Percentiles rank a stretch among this genome's conserved stretches.
phyloP scores from a whole-genome alignment of 805 yeast genomes.

The Priceomyces haplophilus region DNA sequence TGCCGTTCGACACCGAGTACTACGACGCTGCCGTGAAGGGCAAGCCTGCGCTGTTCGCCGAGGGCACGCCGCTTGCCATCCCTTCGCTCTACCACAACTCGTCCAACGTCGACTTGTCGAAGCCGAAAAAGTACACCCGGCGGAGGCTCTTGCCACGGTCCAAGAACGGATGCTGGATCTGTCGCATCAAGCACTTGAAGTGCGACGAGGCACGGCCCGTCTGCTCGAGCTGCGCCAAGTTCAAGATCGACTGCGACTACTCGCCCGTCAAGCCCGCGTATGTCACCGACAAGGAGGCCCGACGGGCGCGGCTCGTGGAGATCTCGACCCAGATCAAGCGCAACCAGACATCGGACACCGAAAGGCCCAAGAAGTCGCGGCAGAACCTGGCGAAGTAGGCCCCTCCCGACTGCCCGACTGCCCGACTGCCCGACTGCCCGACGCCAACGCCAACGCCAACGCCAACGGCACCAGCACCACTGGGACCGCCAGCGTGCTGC shows the following conservation, averaged over 20 bases:
- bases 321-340: slow-evolving; percentile 28
- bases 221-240: slow-evolving; percentile 36
- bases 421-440: no score
- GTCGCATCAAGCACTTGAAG: slow-evolving; percentile 44
- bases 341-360: slow-evolving; percentile 11
- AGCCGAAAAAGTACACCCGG: slow-evolving; percentile 36
- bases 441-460: no score
- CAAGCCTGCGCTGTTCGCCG: slow-evolving; percentile 4
- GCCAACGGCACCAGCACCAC: no score
- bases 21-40: slow-evolving; percentile 5
- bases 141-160: slow-evolving; percentile 40
- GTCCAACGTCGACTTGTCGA: slow-evolving; percentile 4
- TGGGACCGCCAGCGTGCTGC: no score
- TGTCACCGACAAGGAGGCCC: slow-evolving; percentile 31
- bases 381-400: neutral
- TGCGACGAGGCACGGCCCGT: slow-evolving; percentile 41
- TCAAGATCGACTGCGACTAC: slow-evolving; percentile 43
- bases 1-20: slow-evolving; percentile 6
- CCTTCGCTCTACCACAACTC: slow-evolving; percentile 1
- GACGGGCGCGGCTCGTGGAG: slow-evolving; percentile 32
- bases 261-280: slow-evolving; percentile 37
- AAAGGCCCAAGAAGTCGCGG: slow-evolving; percentile 3
- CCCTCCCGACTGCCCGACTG: neutral
- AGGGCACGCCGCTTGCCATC: neutral
- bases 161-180: slow-evolving; percentile 45